phyloP scores from a whole-genome alignment of 2,329 filamentous ascomycete species.

The Celoporthe dispersa region DNA sequence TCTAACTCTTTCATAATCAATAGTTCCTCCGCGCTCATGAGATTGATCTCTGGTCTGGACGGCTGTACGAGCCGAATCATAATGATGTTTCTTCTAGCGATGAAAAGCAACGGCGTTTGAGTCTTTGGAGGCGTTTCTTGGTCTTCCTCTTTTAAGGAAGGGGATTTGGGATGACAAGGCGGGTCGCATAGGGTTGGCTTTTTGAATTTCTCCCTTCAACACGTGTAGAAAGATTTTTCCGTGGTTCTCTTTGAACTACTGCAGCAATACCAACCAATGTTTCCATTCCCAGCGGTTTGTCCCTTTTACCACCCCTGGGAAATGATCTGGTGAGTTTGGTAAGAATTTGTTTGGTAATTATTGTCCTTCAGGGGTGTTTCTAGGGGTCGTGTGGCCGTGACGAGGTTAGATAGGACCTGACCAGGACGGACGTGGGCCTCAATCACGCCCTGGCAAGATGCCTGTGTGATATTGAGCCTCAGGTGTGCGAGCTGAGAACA shows the following conservation, averaged over 20 bases:
- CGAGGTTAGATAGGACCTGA: background rate
- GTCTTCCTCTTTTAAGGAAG: conserved; percentile 15
- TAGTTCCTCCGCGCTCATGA: conserved; percentile 37
- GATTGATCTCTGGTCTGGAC: conserved; percentile 60
- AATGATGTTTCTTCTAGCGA: conserved; percentile 7
- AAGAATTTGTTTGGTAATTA: too few species aligned
- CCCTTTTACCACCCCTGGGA: background rate
- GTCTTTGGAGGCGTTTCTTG: conserved; percentile 23
- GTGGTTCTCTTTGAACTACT: background rate
- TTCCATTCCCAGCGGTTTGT: background rate
- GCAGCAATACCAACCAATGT: background rate
- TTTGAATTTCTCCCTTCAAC: background rate
- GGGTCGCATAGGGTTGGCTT: too few species aligned
- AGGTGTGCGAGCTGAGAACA: background rate
- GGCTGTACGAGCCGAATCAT: conserved; percentile 22
- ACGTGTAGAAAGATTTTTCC: background rate
- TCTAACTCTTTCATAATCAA: conserved; percentile 1
- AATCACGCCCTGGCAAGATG: background rate
- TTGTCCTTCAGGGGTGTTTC: background rate
- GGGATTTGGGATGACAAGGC: background rate
- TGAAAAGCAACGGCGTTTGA: conserved; percentile 12
- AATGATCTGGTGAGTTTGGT: background rate
- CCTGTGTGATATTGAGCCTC: background rate
- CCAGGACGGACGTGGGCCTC: background rate
- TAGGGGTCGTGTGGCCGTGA: background rate